Base-by-base conservation (phyloP, 108 stramenopile genomes). In the Fistulifera solaris region DNA sequence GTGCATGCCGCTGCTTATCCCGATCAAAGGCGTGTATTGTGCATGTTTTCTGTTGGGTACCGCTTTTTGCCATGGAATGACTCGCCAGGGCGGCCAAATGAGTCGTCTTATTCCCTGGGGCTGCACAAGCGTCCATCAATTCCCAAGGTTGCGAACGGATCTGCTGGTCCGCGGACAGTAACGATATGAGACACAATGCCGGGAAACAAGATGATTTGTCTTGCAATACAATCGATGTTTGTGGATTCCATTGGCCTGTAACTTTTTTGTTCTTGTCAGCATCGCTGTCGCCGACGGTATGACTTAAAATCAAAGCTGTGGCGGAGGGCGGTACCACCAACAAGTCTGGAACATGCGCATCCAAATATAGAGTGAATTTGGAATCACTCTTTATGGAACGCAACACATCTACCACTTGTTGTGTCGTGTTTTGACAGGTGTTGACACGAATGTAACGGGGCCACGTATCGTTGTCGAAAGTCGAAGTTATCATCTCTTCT, bases 91-190 rank as follows among this genome's bases (percentile, higher is more conserved):
- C 77, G n/a, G 97, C 96, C 49, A 95, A 77, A 71, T 99, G 99
- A 54, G 85, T 81, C 15, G 99, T 98, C 63, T 99, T 99, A 65
- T 98, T 99, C 0, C 99, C 99, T 1, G 99, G 99, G 24, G 99
- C 97, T 13, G 97, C 92, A 64, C 96, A 97, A n/a, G 99, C 99
- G 70, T 99, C 99, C 31, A 99, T 75, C 17, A 75, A 77, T 12
- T 40, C 26, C 57, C 63, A 68, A 1, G 84, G 84, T 57, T 70
- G 68, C 24, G 83, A 72, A 6, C 6, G 6, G 31, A 35, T 35
- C 31, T 35, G 3, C 8, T 35, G 31, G 3, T 8, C 6, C 8
- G 31, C 31, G 31, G n/a, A 6, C 31, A 35, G 31, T 35, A 35
- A 35, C 3, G 31, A 35, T 8, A 35, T 35, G 62, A 99, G 64